Evolutionary conservation across 805 yeast species (phyloP), one percentile per base, ranked within the genome.

Genomic region (Lachancea kluyveri): DNA sequence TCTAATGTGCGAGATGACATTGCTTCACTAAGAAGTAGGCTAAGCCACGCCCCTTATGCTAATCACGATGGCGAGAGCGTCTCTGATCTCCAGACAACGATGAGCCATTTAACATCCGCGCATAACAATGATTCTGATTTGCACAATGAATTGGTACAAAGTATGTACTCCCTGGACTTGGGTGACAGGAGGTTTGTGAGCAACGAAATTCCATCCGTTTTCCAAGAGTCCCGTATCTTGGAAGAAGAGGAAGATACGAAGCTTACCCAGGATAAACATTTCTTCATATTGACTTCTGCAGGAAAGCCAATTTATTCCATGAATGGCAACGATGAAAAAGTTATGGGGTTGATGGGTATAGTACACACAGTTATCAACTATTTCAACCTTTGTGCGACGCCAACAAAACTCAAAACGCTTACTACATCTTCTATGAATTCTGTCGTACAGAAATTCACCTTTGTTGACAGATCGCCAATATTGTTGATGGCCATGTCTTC

Each of bases 231-330:
- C 27, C 25, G 29, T 25, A 8, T 15, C 35, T 2, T 8, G 21
- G 21, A 19, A 19, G 9, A 19, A 19, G 9, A 19, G 21, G 10
- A 8, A 10, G 21, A 10, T 19, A 8, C 10, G 21, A 10, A 8
- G 21, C 6, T 22, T 29, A 6, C 19, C 28, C 33, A 36, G 17
- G 58, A 57, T 26, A 86, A 85, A 52, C 94, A 86, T 38, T 83
- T 80, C 48, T 80, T 84, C 44, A 72, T 87, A 3, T 62, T 87
- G 7, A 82, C 94, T 0, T 62, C 77, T 2, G 94, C 96, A 1
- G 96, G 96, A 0, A 87, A 87, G 52, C 94, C 94, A 2, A 79
- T 87, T 5, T 87, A 80, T 55, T 74, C 94, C 2, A 64, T 79
- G 67, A 74, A 77, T 50, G 94, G 92, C 2, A 62, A 74, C 2